Conservation (phyloP, 2,329 filamentous ascomycete species). For the Stemphylium beticola region DNA sequence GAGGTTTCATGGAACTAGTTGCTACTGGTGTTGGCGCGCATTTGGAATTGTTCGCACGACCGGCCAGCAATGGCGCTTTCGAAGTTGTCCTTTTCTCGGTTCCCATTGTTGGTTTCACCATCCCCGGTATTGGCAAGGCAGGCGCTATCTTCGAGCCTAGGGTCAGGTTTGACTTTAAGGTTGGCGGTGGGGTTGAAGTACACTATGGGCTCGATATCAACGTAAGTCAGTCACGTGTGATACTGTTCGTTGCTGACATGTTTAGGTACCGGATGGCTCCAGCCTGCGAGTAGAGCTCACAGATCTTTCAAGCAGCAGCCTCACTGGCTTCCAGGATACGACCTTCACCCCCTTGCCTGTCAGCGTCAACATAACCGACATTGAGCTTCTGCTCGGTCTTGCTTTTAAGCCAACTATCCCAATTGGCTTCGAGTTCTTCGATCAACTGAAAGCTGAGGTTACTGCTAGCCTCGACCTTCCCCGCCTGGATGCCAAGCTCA, state of each 20-base stretch:
- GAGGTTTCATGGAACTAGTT: constrained; percentile 44
- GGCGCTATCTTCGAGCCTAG: constrained; percentile 43
- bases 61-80: constrained; percentile 29
- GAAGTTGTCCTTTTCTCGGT: constrained; percentile 30
- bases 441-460: constrained; percentile 35
- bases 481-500: constrained; percentile 37
- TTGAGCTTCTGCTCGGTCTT: constrained; percentile 35
- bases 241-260: constrained; percentile 8
- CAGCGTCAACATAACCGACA: constrained; percentile 34
- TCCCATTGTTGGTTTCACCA: constrained; percentile 40
- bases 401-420: constrained; percentile 45
- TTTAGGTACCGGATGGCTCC: constrained; percentile 38
- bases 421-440: constrained; percentile 44
- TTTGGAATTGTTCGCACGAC: constrained; percentile 44
- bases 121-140: constrained; percentile 46
- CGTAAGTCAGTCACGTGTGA: constrained; percentile 2
- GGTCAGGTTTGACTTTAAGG: constrained; percentile 35
- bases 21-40: constrained; percentile 40
- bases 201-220: constrained; percentile 47
- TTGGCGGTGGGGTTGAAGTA: constrained; percentile 39
- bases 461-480: constrained; percentile 42
- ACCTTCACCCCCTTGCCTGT: constrained; percentile 43
- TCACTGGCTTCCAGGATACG: constrained; percentile 39
- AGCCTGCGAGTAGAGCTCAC: constrained; percentile 36
- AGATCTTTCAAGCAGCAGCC: constrained; percentile 30